These are phyloP conservation scores for Flueggea neowawraea DNA, from an alignment of 441 rosid genomes.

Conservation along the genomic window DNA sequence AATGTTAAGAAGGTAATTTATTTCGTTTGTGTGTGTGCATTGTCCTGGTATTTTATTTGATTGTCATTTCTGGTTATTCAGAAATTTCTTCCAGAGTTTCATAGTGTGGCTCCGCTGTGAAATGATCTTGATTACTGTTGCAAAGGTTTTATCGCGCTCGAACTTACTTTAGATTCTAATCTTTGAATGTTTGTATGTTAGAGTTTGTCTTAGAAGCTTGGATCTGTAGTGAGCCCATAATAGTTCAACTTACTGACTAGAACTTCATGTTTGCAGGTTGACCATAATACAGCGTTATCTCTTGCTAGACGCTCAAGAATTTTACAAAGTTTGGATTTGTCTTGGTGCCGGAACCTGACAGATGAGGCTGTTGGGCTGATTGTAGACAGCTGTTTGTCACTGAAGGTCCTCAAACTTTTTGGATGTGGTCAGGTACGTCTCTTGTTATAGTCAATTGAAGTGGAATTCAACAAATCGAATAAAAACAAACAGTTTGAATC, in stretches of 20 bases:
- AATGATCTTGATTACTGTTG: neutral
- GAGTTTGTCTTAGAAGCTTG: no score
- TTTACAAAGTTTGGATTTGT: constrained; percentile 62
- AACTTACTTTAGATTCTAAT: neutral
- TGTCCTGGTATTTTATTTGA: neutral
- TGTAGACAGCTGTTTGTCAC: constrained; percentile 73
- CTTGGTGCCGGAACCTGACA: constrained; percentile 77
- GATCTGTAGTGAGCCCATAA: no score
- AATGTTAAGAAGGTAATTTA: constrained; percentile 58
- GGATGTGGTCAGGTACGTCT: constrained; percentile 85
- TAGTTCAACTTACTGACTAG: no score
- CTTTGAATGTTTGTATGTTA: neutral
- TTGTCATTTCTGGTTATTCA: neutral
- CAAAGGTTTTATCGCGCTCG: neutral
- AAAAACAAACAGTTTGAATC: neutral
- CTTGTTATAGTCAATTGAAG: neutral
- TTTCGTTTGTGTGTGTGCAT: neutral
- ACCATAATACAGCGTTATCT: constrained; percentile 58
- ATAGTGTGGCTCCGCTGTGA: neutral
- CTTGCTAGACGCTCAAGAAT: constrained; percentile 50
- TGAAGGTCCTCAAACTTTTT: constrained; percentile 69
- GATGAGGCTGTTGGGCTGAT: constrained; percentile 70
- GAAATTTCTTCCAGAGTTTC: no score
- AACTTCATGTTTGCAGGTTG: constrained; percentile 45
- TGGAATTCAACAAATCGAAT: neutral